Evolutionary conservation across 1,139 yeast species (phyloP), one percentile per base, ranked within the genome.

Genomic region (Magnusiomyces fungicola): DNA sequence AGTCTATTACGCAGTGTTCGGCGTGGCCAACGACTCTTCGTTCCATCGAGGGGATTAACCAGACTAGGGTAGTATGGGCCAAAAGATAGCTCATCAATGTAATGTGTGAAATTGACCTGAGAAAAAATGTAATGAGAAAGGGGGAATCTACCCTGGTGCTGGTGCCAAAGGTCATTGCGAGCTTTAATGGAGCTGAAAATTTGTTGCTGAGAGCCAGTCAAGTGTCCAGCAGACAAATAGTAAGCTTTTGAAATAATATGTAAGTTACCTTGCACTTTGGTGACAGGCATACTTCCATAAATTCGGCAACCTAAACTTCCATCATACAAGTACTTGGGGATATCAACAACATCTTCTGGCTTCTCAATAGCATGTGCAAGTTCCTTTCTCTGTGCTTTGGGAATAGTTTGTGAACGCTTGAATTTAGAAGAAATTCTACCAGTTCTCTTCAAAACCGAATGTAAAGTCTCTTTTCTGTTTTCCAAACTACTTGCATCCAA

Each of bases 1-100:
- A 41, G 25, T 10, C 44, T 19, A 16, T 19, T 29, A 21, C 36
- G 36, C n/a, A 41, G 27, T n/a, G 30, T 30, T 6, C 36, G 24
- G 3, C 23, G 24, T 12, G 44, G 44, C 36, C 36, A 30, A 12
- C 34, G 36, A 9, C 36, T 29, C n/a, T 9, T 19, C 19, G 27
- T 24, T 3, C 74, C 76, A 63, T 92, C 98, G 56, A 94, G 73
- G 5, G 97, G 95, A 61, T 92, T 92, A 57, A 83, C 75, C 54
- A 90, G 75, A 58, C 78, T 83, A 1, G 98, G 97, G 62, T 80
- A 89, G 66, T 84, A 89, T 33, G 80, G 87, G 21, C 99, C 98
- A 67, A 82, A 92, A 9, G 97, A 89, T 56, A 89, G 79, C 65
- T 92, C 97, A 54, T 79, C 80, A 52, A 92, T 83, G 5, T 80